phyloP scores from a whole-genome alignment of 345 rosid species.

The Gossypioides kirkii region DNA sequence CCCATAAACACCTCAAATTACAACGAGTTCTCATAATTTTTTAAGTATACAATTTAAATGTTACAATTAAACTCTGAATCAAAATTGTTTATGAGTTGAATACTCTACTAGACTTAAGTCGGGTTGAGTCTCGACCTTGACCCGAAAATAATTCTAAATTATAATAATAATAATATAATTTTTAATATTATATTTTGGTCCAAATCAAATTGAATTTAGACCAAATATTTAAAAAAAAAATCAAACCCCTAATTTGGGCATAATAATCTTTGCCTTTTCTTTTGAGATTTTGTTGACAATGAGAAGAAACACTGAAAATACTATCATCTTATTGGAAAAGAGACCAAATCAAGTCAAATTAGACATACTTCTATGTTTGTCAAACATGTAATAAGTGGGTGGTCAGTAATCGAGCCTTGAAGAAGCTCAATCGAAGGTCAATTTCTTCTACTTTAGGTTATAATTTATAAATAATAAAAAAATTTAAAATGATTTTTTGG shows the following conservation, averaged over 20 bases:
- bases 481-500: neutral
- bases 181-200: too few species aligned
- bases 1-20: too few species aligned
- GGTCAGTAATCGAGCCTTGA: neutral
- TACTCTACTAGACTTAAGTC: too few species aligned
- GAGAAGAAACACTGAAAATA: neutral
- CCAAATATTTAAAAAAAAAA: neutral
- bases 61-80: too few species aligned
- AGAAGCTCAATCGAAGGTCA: constrained; percentile 6
- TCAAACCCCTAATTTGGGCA: neutral
- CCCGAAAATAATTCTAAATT: too few species aligned
- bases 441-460: constrained; percentile 2
- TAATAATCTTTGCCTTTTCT: neutral
- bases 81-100: too few species aligned
- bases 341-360: neutral
- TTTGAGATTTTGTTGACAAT: constrained; percentile 4
- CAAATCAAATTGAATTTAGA: too few species aligned
- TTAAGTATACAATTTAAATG: too few species aligned
- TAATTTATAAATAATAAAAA: neutral
- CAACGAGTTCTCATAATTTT: too few species aligned
- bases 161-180: too few species aligned
- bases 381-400: neutral
- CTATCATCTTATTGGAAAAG: too few species aligned
- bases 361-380: neutral
- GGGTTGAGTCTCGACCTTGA: too few species aligned